Evolutionary conservation across 2,329 filamentous ascomycete species (phyloP), one percentile per base, ranked within the genome.

Genomic region (Penicillium sp.): DNA sequence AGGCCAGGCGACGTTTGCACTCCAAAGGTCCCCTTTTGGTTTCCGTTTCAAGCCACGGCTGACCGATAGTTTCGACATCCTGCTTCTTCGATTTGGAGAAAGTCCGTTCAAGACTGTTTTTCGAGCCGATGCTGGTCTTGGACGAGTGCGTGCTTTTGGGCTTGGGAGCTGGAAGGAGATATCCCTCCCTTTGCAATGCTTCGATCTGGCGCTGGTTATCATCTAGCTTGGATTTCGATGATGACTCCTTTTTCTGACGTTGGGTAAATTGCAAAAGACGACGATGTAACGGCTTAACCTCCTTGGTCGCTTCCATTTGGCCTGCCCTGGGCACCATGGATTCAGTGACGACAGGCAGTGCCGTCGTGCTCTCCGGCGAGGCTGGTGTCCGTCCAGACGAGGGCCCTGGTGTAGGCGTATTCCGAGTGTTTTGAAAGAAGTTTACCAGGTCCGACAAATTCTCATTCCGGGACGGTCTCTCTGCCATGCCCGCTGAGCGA

Each of bases 31-130:
- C 60, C 43, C 54, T 64, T n/a, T 67, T 68, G 53, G 35, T 48
- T 11, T 54, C 42, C 2, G 69, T 69, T 35, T 67, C 69, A 43
- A 77, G 60, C 75, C 75, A 77, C 52, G 74, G 74, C 53, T 71
- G 74, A 25, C 75, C 75, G 54, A 76, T 76, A 25, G 63, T 69
- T 58, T 77, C 74, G 20, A 77, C 71, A 51, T 77, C 75, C 38
- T 70, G 67, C 57, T 62, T 70, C 37, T 62, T 74, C 0, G 72
- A 72, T 54, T 59, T 68, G n/a, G 72, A 73, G 47, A 59, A 67
- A 61, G 50, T 63, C 22, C 52, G 55, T 15, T 68, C 69, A 11
- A 69, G 35, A 41, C 66, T 72, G 35, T 57, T 63, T 52, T 69
- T 73, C 10, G 68, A 59, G 10, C 53, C 51, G 12, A n/a, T 63